Evolutionary conservation across 2,329 filamentous ascomycete genomes (phyloP), one percentile per base, ranked within the genome.

Genomic region (Venturia nashicola): DNA sequence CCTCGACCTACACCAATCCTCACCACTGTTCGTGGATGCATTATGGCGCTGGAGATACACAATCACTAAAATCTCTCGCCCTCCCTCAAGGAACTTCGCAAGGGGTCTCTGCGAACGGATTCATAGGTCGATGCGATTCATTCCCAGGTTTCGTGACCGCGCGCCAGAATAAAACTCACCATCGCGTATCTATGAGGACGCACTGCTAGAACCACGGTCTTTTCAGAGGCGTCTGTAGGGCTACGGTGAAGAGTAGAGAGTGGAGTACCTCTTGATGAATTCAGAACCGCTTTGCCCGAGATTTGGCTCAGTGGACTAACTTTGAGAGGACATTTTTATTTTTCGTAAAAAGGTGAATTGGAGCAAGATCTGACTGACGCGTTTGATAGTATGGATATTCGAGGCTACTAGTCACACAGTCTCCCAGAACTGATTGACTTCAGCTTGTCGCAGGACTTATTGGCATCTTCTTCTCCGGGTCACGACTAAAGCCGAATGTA

Each of bases 291-390:
- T 36, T 57, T 57, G 51, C 51, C 51, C 27, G 32, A 57, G 51
- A 57, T 57, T 57, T 57, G 51, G 51, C 51, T 23, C 51, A 32
- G 51, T 57, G 51, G 51, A 57, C 51, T 57, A 57, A 57, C 27
- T 57, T 57, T 27, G 51, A 36, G 51, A 36, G 51, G 51, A 57
- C 51, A 57, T 57, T 51, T 51, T 48, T 16, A 16, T 16, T 39
- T 39, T 39, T 39, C 11, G 36, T 7, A 8, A 39, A 8, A 11
- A 39, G 36, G 36, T 39, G 36, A 39, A 3, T 7, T 39, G 36
- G 6, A 39, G 6, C 36, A 11, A 8, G 36, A 8, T 39, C 11
- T 39, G 36, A 39, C 36, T 39, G 6, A 8, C 7, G 36, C 36
- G 5, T 39, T 39, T 39, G 36, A 5, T 39, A 3, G 11, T 39